Evolutionary conservation across 2,329 filamentous ascomycete species (phyloP).

Genomic region (Lasiodiplodia gonubiensis): DNA sequence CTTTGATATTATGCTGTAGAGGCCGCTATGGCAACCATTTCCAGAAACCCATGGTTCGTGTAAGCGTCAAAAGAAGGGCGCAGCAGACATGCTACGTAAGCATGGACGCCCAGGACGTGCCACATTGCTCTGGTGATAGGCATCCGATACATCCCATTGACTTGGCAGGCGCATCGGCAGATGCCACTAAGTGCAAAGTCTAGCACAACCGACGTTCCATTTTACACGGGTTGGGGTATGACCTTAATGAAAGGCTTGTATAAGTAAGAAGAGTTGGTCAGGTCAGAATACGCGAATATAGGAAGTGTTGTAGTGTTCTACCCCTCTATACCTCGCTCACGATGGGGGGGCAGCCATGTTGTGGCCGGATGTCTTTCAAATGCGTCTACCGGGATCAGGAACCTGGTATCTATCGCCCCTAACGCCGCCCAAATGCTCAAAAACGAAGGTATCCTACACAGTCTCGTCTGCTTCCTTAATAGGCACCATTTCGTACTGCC

Average conservation of each 20-base stretch:
- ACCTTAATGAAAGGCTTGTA: background rate
- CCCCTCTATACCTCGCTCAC: background rate
- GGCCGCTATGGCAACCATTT: too few relatives aligned
- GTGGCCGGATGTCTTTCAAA: background rate
- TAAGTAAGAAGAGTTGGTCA: background rate
- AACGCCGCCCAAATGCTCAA: conserved; percentile 40
- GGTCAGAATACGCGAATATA: background rate
- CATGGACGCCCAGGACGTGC: too few relatives aligned
- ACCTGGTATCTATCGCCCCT: conserved; percentile 30
- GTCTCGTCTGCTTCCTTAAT: conserved; percentile 48
- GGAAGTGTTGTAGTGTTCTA: background rate
- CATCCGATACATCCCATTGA: background rate
- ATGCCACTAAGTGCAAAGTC: background rate
- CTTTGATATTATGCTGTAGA: too few relatives aligned
- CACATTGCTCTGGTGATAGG: too few relatives aligned
- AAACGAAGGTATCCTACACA: conserved; percentile 36
- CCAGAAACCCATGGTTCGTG: too few relatives aligned
- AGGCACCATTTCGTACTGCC: conserved; percentile 56
- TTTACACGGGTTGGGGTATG: background rate
- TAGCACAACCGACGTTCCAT: background rate
- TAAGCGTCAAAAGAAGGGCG: too few relatives aligned
- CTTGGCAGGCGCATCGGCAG: background rate
- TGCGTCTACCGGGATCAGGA: background rate
- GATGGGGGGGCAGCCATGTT: background rate
- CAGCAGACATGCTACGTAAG: too few relatives aligned